Evolutionary conservation across 164 flowering plant species (phyloP), one percentile per base, ranked within the genome.

Genomic region (Paratinospora sagittata): DNA sequence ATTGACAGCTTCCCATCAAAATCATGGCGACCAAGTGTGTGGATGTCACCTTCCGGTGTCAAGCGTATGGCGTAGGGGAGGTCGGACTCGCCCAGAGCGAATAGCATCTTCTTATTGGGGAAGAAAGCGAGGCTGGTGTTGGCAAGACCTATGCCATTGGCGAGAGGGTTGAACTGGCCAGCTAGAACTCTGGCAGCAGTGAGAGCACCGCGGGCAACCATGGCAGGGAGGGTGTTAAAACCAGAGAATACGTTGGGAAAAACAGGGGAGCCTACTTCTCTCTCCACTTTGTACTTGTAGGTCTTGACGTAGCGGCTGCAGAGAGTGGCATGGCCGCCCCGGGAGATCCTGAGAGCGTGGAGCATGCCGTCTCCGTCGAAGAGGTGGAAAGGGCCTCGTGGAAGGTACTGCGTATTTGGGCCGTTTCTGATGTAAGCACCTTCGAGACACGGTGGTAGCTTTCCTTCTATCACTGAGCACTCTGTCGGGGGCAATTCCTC

Each of bases 351-450:
- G 17, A 91, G 71, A 58, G 83, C 63, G 80, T 93, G 97, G 39
- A 93, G 92, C 98, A 93, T 93, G 36, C 97, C 98, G 39, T 93
- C 97, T 0, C 97, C 97, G 67, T 93, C 96, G 65, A 93, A 89
- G 41, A 88, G 85, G 70, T 91, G 97, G 84, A 88, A 85, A 11
- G 97, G 92, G 2, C 93, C 98, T 6, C 83, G 82, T 0, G 98
- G 98, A 16, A 86, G 83, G 84, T 75, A 83, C 64, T 87, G 93
- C 0, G 96, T 91, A 73, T 92, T 92, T 8, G 98, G 94, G 43
- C 97, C 98, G 57, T 92, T 90, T 5, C 95, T 87, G 66, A 93
- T 84, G 84, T 93, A 93, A 0, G 89, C 93, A 0, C 97, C 97
- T 55, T 88, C 80, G 6, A 93, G 82, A 63, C 85, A 88, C 2